These are phyloP conservation scores for Firmiana major DNA, from an alignment of 345 rosid genomes.

Conservation along the genomic window DNA sequence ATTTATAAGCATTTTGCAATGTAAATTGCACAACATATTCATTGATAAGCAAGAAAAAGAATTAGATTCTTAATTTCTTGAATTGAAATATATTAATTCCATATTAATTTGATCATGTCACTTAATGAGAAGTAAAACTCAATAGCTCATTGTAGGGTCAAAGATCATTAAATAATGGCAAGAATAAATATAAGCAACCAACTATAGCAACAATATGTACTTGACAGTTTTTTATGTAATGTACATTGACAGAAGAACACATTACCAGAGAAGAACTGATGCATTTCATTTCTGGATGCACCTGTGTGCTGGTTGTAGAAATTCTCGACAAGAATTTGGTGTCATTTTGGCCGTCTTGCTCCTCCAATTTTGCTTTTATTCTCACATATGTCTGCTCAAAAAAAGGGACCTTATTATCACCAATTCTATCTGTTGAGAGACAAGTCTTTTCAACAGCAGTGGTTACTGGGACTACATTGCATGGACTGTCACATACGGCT, in stretches of 20 bases:
- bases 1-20: background rate
- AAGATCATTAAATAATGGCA: background rate
- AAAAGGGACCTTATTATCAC: slow-evolving; percentile 30
- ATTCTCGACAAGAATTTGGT: slow-evolving; percentile 19
- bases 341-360: slow-evolving; percentile 25
- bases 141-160: background rate
- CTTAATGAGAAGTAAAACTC: background rate
- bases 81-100: background rate
- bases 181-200: background rate
- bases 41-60: background rate
- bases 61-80: background rate
- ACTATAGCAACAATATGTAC: background rate
- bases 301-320: slow-evolving; percentile 10
- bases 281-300: slow-evolving; percentile 34
- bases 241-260: slow-evolving; percentile 9
- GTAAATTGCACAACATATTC: background rate
- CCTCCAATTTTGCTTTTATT: slow-evolving; percentile 17
- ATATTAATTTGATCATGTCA: background rate
- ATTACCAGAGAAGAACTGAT: slow-evolving; percentile 29
- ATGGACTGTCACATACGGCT: slow-evolving; percentile 29
- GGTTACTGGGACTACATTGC: slow-evolving; percentile 13
- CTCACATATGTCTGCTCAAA: slow-evolving; percentile 22
- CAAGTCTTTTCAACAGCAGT: slow-evolving; percentile 24
- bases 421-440: slow-evolving; percentile 20
- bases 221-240: background rate